A percentile compares a stretch with the other conserved stretches of the same genome.
These are phyloP conservation scores for Boletus huronensis DNA, from an alignment of 768 basidiomycete genomes.

Conservation along the genomic window DNA sequence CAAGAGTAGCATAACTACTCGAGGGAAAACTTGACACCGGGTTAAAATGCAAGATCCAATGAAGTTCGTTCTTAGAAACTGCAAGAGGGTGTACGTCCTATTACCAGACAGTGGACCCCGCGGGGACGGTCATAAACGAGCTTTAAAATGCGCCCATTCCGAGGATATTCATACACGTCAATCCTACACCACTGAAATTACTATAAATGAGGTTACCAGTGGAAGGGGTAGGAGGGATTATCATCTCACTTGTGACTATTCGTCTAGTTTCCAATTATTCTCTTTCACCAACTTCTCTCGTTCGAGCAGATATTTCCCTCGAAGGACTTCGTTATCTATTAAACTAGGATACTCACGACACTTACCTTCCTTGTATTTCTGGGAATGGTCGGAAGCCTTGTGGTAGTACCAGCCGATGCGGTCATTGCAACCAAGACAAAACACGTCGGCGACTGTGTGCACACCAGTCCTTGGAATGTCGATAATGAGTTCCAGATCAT, in stretches of 20 bases:
- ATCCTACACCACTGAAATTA: neutral
- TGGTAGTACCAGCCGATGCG: slow-evolving; percentile 82
- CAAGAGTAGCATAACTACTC: slow-evolving; percentile 7
- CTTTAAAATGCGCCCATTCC: neutral
- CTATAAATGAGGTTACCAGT: neutral
- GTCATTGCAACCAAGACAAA: slow-evolving; percentile 75
- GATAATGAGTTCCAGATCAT: slow-evolving; percentile 1
- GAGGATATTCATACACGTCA: neutral
- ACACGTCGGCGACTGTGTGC: slow-evolving; percentile 78
- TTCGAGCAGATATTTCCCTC: slow-evolving; percentile 81
- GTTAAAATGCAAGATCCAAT: neutral
- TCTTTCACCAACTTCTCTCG: slow-evolving; percentile 78
- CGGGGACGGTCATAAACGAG: neutral
- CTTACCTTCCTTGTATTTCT: slow-evolving; percentile 85
- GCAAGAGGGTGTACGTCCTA: neutral
- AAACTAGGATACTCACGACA: neutral
- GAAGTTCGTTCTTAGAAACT: neutral
- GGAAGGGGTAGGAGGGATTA: neutral
- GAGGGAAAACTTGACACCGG: neutral
- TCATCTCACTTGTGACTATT: slow-evolving; percentile 20
- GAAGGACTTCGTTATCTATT: neutral
- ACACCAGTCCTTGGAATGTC: slow-evolving; percentile 59
- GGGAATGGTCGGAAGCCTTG: slow-evolving; percentile 67
- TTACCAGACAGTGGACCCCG: neutral
- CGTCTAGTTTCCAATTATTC: slow-evolving; percentile 71